Percentiles rank a stretch among this genome's conserved stretches.
Conservation (phyloP, 1,284 basidiomycete genomes). For the Farysia itapuensis region DNA sequence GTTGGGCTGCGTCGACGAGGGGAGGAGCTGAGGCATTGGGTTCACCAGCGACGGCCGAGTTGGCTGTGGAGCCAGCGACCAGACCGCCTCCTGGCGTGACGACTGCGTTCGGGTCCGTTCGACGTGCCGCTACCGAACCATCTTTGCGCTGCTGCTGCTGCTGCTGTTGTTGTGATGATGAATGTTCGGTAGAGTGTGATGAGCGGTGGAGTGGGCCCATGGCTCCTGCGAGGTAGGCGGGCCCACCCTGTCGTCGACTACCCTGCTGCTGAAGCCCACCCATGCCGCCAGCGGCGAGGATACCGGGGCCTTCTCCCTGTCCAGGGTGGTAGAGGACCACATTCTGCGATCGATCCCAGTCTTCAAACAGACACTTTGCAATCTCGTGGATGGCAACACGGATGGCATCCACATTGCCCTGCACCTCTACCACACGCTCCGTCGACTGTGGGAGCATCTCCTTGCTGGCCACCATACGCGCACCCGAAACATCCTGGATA, state of each 20-base stretch:
- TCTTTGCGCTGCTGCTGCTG: slow-evolving; percentile 1
- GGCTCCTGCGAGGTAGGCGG: slow-evolving; percentile 61
- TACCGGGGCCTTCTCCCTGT: slow-evolving; percentile 61
- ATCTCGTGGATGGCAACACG: slow-evolving; percentile 90
- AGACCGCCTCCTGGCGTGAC: slow-evolving; percentile 51
- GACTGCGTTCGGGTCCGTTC: slow-evolving; percentile 46
- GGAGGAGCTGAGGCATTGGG: slow-evolving; percentile 37
- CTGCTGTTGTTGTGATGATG: not conserved
- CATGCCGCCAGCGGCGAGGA: slow-evolving; percentile 63
- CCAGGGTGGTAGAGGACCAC: slow-evolving; percentile 86
- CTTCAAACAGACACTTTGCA: slow-evolving; percentile 89
- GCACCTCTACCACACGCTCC: slow-evolving; percentile 87
- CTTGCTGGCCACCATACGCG: slow-evolving; percentile 60
- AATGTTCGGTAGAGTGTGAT: slow-evolving; percentile 1
- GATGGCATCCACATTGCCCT: slow-evolving; percentile 87
- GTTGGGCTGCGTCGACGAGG: slow-evolving; percentile 66
- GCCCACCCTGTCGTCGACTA: slow-evolving; percentile 38
- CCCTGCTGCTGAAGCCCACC: slow-evolving; percentile 53
- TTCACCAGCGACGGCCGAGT: slow-evolving; percentile 49
- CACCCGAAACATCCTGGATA: slow-evolving; percentile 59
- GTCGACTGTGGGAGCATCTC: slow-evolving; percentile 60
- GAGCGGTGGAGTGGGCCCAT: slow-evolving; percentile 25
- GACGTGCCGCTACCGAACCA: slow-evolving; percentile 48
- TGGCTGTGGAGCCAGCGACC: slow-evolving; percentile 44
- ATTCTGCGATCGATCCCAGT: slow-evolving; percentile 83